phyloP scores from a whole-genome alignment of 2,329 filamentous ascomycete genomes.

The Colletotrichum caudatum region DNA sequence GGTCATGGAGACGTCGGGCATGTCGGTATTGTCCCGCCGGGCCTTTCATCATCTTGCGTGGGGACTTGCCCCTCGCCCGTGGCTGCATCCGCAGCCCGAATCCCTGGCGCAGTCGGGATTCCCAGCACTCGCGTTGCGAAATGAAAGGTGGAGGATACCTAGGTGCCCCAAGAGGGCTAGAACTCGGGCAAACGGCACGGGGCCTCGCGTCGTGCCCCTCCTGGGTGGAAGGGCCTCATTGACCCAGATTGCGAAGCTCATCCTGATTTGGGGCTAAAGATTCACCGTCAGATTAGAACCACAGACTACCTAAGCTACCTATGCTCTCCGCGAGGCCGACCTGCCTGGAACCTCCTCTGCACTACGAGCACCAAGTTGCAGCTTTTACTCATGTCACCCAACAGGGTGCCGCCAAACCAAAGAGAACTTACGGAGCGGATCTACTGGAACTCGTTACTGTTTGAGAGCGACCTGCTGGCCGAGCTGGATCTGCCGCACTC shows the following conservation, averaged over 20 bases:
- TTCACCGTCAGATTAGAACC: background rate
- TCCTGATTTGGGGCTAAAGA: background rate
- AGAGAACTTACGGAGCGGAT: constrained; percentile 81
- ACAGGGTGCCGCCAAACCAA: constrained; percentile 76
- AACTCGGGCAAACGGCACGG: background rate
- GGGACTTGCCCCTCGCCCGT: background rate
- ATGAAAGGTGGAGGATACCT: constrained; percentile 1
- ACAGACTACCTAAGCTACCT: background rate
- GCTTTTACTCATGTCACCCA: constrained; percentile 79
- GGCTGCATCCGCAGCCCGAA: background rate
- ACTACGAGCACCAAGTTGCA: constrained; percentile 86
- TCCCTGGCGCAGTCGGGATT: background rate
- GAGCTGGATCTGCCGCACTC: constrained; percentile 86
- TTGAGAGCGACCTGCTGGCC: constrained; percentile 83
- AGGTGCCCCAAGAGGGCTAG: background rate
- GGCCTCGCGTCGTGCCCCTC: background rate
- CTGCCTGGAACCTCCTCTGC: constrained; percentile 82
- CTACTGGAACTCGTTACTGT: constrained; percentile 86
- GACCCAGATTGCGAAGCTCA: background rate
- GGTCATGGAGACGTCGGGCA: constrained; percentile 24
- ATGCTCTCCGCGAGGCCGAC: constrained; percentile 1
- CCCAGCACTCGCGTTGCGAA: background rate
- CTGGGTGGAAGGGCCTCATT: background rate
- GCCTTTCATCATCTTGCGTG: constrained; percentile 11
- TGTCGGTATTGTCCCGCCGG: constrained; percentile 36